A percentile compares a stretch with the other conserved stretches of the same genome.
Conservation (phyloP, 2,329 filamentous ascomycete genomes). For the Colletotrichum karsti region DNA sequence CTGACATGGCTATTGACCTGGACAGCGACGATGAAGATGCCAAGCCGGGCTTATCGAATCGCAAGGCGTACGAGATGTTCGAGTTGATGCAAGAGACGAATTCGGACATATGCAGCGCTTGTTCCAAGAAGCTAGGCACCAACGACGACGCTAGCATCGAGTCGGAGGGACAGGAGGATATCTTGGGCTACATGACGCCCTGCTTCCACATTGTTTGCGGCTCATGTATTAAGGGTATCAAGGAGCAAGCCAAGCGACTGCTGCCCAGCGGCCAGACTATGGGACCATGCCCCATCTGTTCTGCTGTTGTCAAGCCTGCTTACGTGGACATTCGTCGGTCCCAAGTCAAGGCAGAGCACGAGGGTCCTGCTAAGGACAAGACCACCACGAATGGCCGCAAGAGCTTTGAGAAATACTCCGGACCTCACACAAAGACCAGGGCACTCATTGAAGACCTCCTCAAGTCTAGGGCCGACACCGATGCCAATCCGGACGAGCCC, state of each 20-base stretch:
- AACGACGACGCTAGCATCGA: constrained; percentile 65
- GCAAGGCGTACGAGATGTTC: constrained; percentile 86
- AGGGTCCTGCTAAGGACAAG: constrained; percentile 53
- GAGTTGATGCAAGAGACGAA: constrained; percentile 85
- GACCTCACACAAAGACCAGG: constrained; percentile 91
- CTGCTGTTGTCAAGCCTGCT: constrained; percentile 66
- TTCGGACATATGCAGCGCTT: constrained; percentile 76
- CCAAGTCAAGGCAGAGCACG: constrained; percentile 65
- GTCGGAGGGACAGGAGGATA: constrained; percentile 67
- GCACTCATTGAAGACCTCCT: constrained; percentile 81
- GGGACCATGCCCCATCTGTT: constrained; percentile 75
- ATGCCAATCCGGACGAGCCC: constrained; percentile 67
- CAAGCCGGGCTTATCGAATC: constrained; percentile 67
- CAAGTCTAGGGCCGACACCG: constrained; percentile 69
- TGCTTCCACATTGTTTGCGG: constrained; percentile 89
- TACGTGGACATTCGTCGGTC: constrained; percentile 75
- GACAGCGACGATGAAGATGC: constrained; percentile 76
- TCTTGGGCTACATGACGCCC: constrained; percentile 82
- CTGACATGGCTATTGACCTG: constrained; percentile 86
- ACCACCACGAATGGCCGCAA: constrained; percentile 34
- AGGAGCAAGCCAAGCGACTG: constrained; percentile 56
- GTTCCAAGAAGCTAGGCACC: constrained; percentile 69
- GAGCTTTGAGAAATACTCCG: constrained; percentile 73
- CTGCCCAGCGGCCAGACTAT: constrained; percentile 44
- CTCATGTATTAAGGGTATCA: constrained; percentile 72